Percentiles rank a stretch among this genome's conserved stretches.
Evolutionary conservation across 2,329 filamentous ascomycete genomes (phyloP).

Genomic region (Penicillium capsulatum): DNA sequence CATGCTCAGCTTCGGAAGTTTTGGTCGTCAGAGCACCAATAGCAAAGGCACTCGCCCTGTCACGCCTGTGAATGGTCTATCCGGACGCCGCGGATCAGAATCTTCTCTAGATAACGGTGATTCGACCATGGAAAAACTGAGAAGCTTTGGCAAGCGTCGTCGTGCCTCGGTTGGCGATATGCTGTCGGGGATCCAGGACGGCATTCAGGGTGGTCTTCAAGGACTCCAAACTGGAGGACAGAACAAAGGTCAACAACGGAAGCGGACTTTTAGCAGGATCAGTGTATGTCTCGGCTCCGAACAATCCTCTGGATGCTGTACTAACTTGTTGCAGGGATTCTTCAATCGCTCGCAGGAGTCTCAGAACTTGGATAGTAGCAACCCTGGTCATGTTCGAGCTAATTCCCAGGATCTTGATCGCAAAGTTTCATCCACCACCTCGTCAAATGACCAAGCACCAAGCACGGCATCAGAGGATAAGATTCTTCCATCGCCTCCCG

Average conservation of each 20-base stretch:
- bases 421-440: slow-evolving; percentile 6
- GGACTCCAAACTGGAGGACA: slow-evolving; percentile 10
- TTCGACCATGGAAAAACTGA: slow-evolving; percentile 27
- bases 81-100: slow-evolving; percentile 2
- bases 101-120: slow-evolving; percentile 14
- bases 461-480: neutral
- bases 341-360: slow-evolving; percentile 13
- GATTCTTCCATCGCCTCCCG: neutral
- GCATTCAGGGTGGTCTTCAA: slow-evolving; percentile 18
- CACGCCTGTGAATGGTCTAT: slow-evolving; percentile 19
- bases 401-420: neutral
- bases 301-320: neutral
- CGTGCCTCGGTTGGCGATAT: slow-evolving; percentile 25
- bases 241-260: slow-evolving; percentile 6
- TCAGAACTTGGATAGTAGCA: neutral
- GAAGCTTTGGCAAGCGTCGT: slow-evolving; percentile 26
- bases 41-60: slow-evolving; percentile 17
- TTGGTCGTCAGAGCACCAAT: slow-evolving; percentile 18
- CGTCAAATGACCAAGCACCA: neutral
- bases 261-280: slow-evolving; percentile 17
- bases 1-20: slow-evolving; percentile 23
- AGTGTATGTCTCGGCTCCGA: slow-evolving; percentile 13
- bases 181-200: slow-evolving; percentile 18
- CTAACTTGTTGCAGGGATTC: slow-evolving; percentile 15
- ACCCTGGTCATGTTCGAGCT: neutral